Evolutionary conservation across 164 flowering plant species (phyloP).

Genomic region (Euptelea pleiosperma): DNA sequence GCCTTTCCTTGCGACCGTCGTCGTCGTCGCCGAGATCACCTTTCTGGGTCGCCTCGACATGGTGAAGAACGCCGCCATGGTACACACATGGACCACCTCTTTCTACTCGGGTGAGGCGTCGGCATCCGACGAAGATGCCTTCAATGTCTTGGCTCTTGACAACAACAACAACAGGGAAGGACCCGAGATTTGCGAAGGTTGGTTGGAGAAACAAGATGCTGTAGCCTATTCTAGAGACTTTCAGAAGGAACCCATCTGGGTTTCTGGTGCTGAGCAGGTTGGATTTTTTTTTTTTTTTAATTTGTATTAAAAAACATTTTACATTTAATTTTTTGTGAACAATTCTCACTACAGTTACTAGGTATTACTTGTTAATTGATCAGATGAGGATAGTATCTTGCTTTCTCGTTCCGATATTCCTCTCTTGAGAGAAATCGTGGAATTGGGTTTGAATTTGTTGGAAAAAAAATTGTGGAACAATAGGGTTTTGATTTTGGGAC

Average conservation of each 20-base stretch:
- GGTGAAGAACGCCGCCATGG: slow-evolving; percentile 57
- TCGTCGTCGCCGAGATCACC: slow-evolving; percentile 67
- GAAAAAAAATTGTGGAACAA: too few species aligned
- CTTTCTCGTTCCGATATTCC: too few species aligned
- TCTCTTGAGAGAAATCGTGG: not conserved
- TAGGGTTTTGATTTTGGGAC: not conserved
- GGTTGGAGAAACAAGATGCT: slow-evolving; percentile 76
- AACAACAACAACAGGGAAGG: slow-evolving; percentile 9
- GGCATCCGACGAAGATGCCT: slow-evolving; percentile 1
- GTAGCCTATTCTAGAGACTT: slow-evolving; percentile 75
- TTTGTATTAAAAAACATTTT: not conserved
- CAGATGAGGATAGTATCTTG: too few species aligned
- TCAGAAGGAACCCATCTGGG: slow-evolving; percentile 54
- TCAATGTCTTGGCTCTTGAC: slow-evolving; percentile 2
- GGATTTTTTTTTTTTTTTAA: not conserved
- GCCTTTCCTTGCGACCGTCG: slow-evolving; percentile 57
- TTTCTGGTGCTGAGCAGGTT: slow-evolving; percentile 71
- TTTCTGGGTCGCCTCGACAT: slow-evolving; percentile 79
- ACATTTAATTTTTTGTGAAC: not conserved
- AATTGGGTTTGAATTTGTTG: not conserved
- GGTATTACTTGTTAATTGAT: too few species aligned
- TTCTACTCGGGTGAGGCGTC: slow-evolving; percentile 26
- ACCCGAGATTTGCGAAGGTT: slow-evolving; percentile 51
- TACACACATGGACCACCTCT: slow-evolving; percentile 60
- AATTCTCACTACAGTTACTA: too few species aligned